Base-by-base conservation (phyloP, 2,329 filamentous ascomycete species). In the Aureobasidium musti region DNA sequence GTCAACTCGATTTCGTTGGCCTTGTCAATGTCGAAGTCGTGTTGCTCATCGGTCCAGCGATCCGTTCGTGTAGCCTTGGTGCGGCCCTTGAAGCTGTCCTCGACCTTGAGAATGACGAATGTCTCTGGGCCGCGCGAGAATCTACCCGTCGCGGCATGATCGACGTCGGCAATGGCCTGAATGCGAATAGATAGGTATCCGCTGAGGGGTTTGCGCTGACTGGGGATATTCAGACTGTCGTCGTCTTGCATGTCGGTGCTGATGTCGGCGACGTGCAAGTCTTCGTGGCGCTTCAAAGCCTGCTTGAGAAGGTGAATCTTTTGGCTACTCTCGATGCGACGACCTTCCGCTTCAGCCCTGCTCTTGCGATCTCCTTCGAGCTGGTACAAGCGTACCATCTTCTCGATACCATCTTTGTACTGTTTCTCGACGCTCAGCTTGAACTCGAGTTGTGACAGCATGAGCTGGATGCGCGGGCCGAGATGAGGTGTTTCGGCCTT, bases 391-490 rank as follows among this genome's bases (percentile, higher is more conserved):
- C 95, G 92, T 54, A 97, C 91, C 95, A 99, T 98, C 82, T 99
- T 99, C 79, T 99, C 95, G 72, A 99, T 95, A 69, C 95, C 95
- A 75, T 96, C 96, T 71, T 98, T 92, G 79, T 99, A 99, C 80
- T 99, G 95, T 77, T 97, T 96, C 78, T 99, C 95, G 33, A 99
- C 95, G 71, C 95, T 97, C 69, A 99, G 86, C 82, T 99, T 99
- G 83, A 99, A 99, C 79, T 98, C 92, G 70, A 99, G 89, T 79
- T 99, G 95, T 56, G 95, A 96, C 75, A 99, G 83, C 95, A 99
- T 99, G 74, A 98, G 90, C 81, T 99, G 95, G 74, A 99, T 99
- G 72, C 96, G 92, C 68, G 95, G 94, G 39, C 95, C 95, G 69
- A 99, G 88, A 77, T 97, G 91, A 21, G 91, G 91, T 37, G 93